A percentile compares a stretch with the other conserved stretches of the same genome.
Conservation (phyloP, 2,329 filamentous ascomycete species). For the Chaetomiaceae sp. region DNA sequence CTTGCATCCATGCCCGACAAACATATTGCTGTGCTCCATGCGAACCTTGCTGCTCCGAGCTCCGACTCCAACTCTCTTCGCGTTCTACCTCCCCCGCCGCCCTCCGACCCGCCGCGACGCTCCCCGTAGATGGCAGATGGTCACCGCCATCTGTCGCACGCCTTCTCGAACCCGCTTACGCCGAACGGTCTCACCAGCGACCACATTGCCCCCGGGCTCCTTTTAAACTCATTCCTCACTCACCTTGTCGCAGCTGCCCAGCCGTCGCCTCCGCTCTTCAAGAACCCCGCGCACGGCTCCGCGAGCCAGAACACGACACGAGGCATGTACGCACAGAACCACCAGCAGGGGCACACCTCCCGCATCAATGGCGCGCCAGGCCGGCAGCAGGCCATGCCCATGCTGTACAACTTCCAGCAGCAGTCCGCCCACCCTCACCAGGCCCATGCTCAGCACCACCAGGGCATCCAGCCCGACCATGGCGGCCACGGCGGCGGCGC, state of each 20-base stretch:
- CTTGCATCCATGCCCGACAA: slow-evolving; percentile 25
- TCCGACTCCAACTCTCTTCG: slow-evolving; percentile 11
- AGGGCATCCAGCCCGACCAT: slow-evolving; percentile 54
- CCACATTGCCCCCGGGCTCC: slow-evolving; percentile 31
- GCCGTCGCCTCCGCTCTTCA: slow-evolving; percentile 24
- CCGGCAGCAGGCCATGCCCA: slow-evolving; percentile 49
- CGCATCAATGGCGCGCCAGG: slow-evolving; percentile 67
- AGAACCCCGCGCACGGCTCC: slow-evolving; percentile 27
- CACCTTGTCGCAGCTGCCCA: slow-evolving; percentile 28
- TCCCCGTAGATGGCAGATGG: slow-evolving; percentile 61
- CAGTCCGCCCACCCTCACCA: slow-evolving; percentile 57
- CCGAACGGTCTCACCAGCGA: slow-evolving; percentile 45
- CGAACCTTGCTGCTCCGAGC: slow-evolving; percentile 26
- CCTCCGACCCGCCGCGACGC: slow-evolving; percentile 16
- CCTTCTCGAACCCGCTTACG: slow-evolving; percentile 53
- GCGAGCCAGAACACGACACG: slow-evolving; percentile 28
- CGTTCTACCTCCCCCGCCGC: neutral
- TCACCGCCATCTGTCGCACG: slow-evolving; percentile 57
- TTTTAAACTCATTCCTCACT: slow-evolving; percentile 30
- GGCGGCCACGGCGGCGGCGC: slow-evolving; percentile 48
- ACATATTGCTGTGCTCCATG: slow-evolving; percentile 23
- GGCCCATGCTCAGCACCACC: slow-evolving; percentile 58
- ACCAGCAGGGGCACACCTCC: slow-evolving; percentile 66
- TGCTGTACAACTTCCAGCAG: slow-evolving; percentile 66
- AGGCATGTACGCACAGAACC: slow-evolving; percentile 69